Conservation (phyloP, 129 eudicot species). For the Arctium lappa region DNA sequence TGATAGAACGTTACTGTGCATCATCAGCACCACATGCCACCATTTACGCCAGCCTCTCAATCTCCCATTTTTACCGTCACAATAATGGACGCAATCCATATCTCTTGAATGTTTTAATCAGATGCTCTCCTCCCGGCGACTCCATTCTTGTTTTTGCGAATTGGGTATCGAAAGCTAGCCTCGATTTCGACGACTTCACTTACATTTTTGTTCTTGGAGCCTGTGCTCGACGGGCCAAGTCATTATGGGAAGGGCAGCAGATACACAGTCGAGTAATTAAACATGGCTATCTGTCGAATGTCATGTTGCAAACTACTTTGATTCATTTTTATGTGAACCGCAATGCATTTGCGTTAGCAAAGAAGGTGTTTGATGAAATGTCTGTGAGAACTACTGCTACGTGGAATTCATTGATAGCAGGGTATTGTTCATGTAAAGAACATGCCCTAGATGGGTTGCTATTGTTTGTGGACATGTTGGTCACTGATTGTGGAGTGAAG, state of each 20-base stretch:
- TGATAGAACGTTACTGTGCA: constrained; percentile 21
- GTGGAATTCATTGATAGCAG: constrained; percentile 41
- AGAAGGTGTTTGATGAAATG: constrained; percentile 44
- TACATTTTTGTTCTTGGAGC: constrained; percentile 43
- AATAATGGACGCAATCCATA: not conserved
- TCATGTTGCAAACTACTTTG: constrained; percentile 34
- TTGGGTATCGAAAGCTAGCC: constrained; percentile 13
- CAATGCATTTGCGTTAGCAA: constrained; percentile 26
- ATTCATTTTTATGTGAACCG: constrained; percentile 36
- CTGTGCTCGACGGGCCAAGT: constrained; percentile 31
- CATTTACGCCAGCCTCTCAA: constrained; percentile 22
- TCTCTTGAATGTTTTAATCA: constrained; percentile 40
- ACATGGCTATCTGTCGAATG: constrained; percentile 20
- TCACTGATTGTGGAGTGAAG: constrained; percentile 4
- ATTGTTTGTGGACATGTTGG: constrained; percentile 33
- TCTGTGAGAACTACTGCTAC: constrained; percentile 29
- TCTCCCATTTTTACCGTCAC: constrained; percentile 19
- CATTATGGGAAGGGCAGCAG: constrained; percentile 33
- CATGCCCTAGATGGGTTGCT: constrained; percentile 6
- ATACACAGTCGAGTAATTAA: constrained; percentile 29
- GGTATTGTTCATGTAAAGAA: constrained; percentile 34
- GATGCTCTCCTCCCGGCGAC: constrained; percentile 26
- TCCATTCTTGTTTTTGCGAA: constrained; percentile 27
- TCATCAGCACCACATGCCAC: constrained; percentile 10
- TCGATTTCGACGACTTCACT: constrained; percentile 28